Evolutionary conservation across 805 yeast species (phyloP), one percentile per base, ranked within the genome.

Genomic region (Candida vartiovaarae): DNA sequence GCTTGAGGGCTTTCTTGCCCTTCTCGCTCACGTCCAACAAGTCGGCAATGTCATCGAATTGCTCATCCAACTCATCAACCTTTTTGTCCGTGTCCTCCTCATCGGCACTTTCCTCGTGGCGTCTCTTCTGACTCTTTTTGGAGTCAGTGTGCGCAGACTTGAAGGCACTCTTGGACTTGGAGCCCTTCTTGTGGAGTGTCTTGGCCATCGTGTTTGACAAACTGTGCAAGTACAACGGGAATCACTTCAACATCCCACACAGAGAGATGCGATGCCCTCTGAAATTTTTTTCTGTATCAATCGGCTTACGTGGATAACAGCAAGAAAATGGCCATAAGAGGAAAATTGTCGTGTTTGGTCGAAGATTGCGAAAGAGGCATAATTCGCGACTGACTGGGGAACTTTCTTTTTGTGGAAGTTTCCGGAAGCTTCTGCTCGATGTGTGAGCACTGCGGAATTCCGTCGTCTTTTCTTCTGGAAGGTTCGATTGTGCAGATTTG

Each of bases 11-110:
- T 45, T 35, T 40, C 46, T 34, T 49, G 41, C 26, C 46, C 37
- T 38, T 50, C 59, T 58, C 62, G 50, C 67, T 75, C 20, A 74
- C 70, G 4, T 76, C 80, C 43, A 78, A 63, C 43, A 78, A 63
- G 26, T 65, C 71, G 3, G 80, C 77, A 38, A 78, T 78, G 49
- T 77, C 84, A 49, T 71, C 77, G 51, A 70, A 78, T 45, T 78
- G 79, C 6, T 70, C 70, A 61, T 78, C 82, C 30, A 77, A 61
- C 52, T 75, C 76, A 39, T 73, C 72, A n/a, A 77, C 75, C 43
- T 71, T 59, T 48, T 68, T 60, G 44, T 72, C 76, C 36, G 67
- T 71, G 29, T 57, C 60, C 34, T 59, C 67, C 24, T 57, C 65
- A 8, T 54, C 59, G 34, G 53, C 62, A 38, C 43, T 49, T 44